Conservation (phyloP, 306 rosid species). For the Geum urbanum region DNA sequence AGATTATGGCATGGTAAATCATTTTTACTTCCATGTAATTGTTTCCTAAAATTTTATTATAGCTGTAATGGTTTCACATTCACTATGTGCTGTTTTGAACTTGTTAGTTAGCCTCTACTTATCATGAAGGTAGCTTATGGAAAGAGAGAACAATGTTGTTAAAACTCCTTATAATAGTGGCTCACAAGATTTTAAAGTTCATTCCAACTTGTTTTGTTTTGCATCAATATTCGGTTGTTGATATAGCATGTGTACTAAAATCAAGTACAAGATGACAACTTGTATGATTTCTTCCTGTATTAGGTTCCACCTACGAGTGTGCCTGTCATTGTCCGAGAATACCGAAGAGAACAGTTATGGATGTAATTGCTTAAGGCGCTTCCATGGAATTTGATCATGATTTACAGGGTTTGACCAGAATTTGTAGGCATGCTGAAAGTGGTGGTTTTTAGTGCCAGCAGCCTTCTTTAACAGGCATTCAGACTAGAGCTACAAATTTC, state of each 20-base stretch:
- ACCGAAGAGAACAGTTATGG: slow-evolving; percentile 55
- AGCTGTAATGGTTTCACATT: background rate
- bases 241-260: background rate
- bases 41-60: background rate
- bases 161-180: background rate
- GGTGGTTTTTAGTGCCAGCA: slow-evolving; percentile 15
- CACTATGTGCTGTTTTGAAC: background rate
- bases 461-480: slow-evolving; percentile 26
- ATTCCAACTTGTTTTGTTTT: background rate
- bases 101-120: background rate
- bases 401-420: slow-evolving; percentile 21
- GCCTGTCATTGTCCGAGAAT: slow-evolving; percentile 80
- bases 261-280: background rate
- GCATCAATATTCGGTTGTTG: background rate
- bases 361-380: slow-evolving; percentile 9
- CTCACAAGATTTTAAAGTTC: background rate
- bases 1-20: slow-evolving; percentile 83
- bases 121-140: background rate
- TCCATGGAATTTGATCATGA: background rate
- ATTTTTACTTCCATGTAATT: background rate
- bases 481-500: slow-evolving; percentile 22
- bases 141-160: background rate
- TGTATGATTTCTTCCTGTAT: slow-evolving; percentile 14
- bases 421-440: slow-evolving; percentile 28
- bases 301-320: slow-evolving; percentile 88